Conservation (phyloP, 768 basidiomycete species). For the Kwoniella botswanensis region DNA sequence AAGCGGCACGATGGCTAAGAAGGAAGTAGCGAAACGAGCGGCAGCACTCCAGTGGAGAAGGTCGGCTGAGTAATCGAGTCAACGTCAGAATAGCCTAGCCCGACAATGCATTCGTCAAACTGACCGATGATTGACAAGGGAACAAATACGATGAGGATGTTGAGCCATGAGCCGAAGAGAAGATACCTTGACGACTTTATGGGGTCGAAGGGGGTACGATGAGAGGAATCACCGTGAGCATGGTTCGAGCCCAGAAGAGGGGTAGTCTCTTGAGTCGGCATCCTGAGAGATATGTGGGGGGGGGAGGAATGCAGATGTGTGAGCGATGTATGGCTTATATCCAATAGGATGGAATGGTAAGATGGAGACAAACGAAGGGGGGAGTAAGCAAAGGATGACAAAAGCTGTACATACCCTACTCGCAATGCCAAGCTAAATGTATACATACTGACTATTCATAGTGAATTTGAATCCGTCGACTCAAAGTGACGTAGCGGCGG, state of each 20-base stretch:
- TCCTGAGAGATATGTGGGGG: conserved; percentile 6
- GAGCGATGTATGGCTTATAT: background rate
- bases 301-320: background rate
- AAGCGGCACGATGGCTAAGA: conserved; percentile 84
- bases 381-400: background rate
- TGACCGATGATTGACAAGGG: conserved; percentile 74
- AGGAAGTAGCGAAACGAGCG: conserved; percentile 71
- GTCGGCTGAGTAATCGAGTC: conserved; percentile 38
- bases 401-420: background rate
- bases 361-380: background rate
- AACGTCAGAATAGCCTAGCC: background rate
- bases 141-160: conserved; percentile 77
- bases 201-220: conserved; percentile 29
- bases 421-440: too few relatives aligned
- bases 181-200: conserved; percentile 54
- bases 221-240: background rate
- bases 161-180: conserved; percentile 65
- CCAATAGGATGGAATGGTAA: background rate
- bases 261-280: conserved; percentile 32
- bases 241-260: conserved; percentile 19
- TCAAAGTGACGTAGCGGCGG: too few relatives aligned
- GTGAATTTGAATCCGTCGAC: too few relatives aligned
- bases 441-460: too few relatives aligned
- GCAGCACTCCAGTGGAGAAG: conserved; percentile 49
- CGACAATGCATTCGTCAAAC: conserved; percentile 26